Base-by-base conservation (phyloP, 1,284 basidiomycete genomes). In the Moesziomyces sp. region DNA sequence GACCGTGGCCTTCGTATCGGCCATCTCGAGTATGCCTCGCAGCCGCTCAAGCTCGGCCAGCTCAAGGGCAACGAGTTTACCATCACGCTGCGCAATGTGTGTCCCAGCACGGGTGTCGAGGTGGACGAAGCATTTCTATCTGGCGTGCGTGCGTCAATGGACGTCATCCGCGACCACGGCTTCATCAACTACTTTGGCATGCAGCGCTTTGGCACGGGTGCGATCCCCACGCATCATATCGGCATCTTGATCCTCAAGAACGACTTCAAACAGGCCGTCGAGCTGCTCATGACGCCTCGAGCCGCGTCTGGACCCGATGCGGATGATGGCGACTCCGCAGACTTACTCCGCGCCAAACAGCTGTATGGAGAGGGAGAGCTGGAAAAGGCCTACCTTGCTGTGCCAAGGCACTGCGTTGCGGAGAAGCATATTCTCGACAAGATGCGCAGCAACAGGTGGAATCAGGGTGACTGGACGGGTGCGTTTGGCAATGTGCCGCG, bases 151-250 rank as follows among this genome's bases (percentile, higher is more conserved):
- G 87, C 87, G 59, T 91, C 92, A 0, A 88, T 99, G 88, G 87
- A 88, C n/a, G 91, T 89, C 3, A 88, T 99, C 56, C 92, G 93
- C 83, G 86, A 88, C 49, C 89, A 89, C 57, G 97, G 97, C 0
- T 98, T 98, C 85, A 92, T 99, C 84, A 99, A 99, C 84, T 99
- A 97, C 83, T 99, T 97, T 83, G 96, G 94, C 43, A 97, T 99
- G 96, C 97, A 99, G 84, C 91, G 97, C 18, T 99, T 99, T 85
- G 97, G 97, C 33, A 99, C 96, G 1, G 94, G 96, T 8, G 90
- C 93, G 13, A 91, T 99, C 28, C 94, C 96, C 1, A 98, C 97
- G 0, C 96, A 99, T 81, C 87, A 91, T 3, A 94, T 98, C 57
- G 97, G 97, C 8, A 88, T 98, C 16, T 91, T 93, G 3, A 87